Evolutionary conservation across 164 flowering plant species (phyloP).

Genomic region (Piper longum): DNA sequence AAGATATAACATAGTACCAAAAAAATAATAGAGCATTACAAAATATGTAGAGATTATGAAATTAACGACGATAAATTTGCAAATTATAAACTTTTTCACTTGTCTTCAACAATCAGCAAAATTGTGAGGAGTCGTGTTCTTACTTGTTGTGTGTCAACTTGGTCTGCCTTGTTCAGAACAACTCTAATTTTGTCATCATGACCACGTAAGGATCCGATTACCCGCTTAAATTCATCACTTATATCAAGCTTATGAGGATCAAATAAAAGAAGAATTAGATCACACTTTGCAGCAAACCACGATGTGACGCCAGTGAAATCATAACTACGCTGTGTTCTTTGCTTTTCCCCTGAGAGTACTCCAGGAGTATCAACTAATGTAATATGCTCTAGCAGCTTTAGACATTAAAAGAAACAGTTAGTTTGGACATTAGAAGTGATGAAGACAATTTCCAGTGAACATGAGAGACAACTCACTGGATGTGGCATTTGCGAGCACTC

Average conservation of each 20-base stretch:
- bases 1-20: no score
- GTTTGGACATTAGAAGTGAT: slow-evolving; percentile 1
- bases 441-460: not conserved
- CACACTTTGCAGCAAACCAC: slow-evolving; percentile 98
- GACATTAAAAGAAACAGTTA: not conserved
- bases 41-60: no score
- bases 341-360: slow-evolving; percentile 95
- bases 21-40: no score
- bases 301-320: slow-evolving; percentile 97
- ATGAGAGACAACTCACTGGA: slow-evolving; percentile 41
- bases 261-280: slow-evolving; percentile 77
- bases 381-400: slow-evolving; percentile 81
- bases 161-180: slow-evolving; percentile 94
- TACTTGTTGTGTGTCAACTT: slow-evolving; percentile 97
- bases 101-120: no score
- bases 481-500: slow-evolving; percentile 99
- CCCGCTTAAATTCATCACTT: slow-evolving; percentile 95
- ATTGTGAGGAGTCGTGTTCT: slow-evolving; percentile 3
- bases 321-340: slow-evolving; percentile 87
- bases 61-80: no score
- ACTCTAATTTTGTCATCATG: slow-evolving; percentile 98
- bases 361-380: slow-evolving; percentile 98
- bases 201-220: slow-evolving; percentile 83
- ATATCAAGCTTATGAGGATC: slow-evolving; percentile 97
- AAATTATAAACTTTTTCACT: no score